These are phyloP conservation scores for Davidsoniella neocaledoniae DNA, from an alignment of 2,329 filamentous ascomycete genomes.

Conservation along the genomic window DNA sequence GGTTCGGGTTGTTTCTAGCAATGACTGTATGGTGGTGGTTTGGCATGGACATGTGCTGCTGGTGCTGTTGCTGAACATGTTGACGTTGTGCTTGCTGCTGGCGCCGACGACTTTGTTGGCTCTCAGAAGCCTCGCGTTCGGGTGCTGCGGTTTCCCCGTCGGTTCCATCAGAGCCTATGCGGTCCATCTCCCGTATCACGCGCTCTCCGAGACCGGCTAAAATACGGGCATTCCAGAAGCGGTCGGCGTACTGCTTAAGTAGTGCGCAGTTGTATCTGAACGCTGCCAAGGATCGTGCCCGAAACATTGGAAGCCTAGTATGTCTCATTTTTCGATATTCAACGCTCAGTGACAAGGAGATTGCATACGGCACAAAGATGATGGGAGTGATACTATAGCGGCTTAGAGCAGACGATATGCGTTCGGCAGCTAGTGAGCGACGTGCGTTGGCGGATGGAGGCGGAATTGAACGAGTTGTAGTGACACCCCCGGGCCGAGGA, in stretches of 20 bases:
- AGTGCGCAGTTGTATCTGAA: constrained; percentile 39
- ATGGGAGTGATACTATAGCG: constrained; percentile 35
- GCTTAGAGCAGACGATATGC: constrained; percentile 37
- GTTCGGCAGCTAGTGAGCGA: constrained; percentile 39
- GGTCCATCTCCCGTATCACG: constrained; percentile 38
- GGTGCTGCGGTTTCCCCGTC: constrained; percentile 11
- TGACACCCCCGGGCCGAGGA: constrained; percentile 24
- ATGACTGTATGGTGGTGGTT: not conserved
- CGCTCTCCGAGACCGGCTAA: constrained; percentile 38
- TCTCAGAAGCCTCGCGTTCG: constrained; percentile 19
- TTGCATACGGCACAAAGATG: constrained; percentile 43
- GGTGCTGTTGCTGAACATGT: not conserved
- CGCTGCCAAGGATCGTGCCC: constrained; percentile 34
- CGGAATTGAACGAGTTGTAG: constrained; percentile 26
- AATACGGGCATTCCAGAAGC: constrained; percentile 40
- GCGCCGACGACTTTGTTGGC: not conserved
- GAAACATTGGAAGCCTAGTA: constrained; percentile 40
- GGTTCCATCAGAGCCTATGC: constrained; percentile 29
- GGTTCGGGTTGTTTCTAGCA: no score
- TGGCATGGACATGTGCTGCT: not conserved
- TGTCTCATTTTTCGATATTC: constrained; percentile 48
- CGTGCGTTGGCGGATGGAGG: constrained; percentile 36
- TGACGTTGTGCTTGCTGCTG: not conserved
- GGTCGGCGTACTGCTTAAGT: constrained; percentile 34
- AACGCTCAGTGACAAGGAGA: constrained; percentile 43